Evolutionary conservation across 257 asterid genomes (phyloP).

Genomic region (Nicotiana otophora): DNA sequence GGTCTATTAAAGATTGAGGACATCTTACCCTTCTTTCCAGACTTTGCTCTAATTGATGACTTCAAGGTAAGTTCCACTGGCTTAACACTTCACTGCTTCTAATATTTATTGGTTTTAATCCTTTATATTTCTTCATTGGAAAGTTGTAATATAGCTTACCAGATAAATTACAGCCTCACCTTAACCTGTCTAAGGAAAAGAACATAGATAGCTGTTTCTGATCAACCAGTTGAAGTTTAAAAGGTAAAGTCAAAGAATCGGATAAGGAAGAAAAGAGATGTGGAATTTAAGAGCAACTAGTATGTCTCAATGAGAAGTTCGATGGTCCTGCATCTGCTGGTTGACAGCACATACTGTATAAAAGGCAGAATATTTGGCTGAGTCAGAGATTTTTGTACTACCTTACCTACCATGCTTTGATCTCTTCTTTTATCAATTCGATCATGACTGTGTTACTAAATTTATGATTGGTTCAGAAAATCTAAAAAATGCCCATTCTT

Average conservation of each 20-base stretch:
- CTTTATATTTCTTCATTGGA: background rate
- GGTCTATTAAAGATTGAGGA: conserved; percentile 97
- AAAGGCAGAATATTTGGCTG: background rate
- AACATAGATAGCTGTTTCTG: background rate
- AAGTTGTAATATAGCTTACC: background rate
- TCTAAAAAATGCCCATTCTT: background rate
- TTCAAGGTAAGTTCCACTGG: conserved; percentile 55
- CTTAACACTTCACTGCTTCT: background rate
- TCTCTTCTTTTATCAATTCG: background rate
- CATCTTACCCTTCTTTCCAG: conserved; percentile 93
- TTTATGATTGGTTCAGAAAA: background rate
- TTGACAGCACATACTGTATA: conserved; percentile 2
- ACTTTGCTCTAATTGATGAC: conserved; percentile 93
- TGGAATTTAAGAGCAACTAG: background rate
- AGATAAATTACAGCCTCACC: background rate
- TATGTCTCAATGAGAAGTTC: background rate
- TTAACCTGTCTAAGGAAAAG: background rate
- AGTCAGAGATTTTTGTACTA: background rate
- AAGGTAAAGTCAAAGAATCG: background rate
- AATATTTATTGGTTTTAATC: conserved; percentile 6
- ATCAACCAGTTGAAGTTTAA: background rate
- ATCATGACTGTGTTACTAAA: background rate
- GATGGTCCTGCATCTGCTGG: conserved; percentile 8
- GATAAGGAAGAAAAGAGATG: background rate
- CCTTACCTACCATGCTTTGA: background rate